phyloP scores from a whole-genome alignment of 1,284 basidiomycete genomes.

The Fomitopsis schrenkii region DNA sequence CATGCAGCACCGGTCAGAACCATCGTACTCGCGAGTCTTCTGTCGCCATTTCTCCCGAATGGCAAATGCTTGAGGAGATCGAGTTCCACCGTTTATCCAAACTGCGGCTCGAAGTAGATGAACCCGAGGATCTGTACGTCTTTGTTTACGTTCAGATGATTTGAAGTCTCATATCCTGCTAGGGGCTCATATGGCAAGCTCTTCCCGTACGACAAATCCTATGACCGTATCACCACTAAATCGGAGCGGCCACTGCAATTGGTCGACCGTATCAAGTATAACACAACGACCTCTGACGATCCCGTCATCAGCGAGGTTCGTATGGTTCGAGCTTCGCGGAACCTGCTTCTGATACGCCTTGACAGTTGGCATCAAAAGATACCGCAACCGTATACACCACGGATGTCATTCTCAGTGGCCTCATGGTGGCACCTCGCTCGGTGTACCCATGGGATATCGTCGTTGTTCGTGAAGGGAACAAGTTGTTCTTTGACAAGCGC shows the following conservation, averaged over 20 bases:
- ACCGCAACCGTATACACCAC: slow-evolving; percentile 90
- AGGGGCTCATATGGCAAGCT: slow-evolving; percentile 89
- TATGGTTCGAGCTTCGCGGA: neutral
- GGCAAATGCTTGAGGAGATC: slow-evolving; percentile 95
- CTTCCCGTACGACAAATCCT: slow-evolving; percentile 92
- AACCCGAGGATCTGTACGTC: slow-evolving; percentile 82
- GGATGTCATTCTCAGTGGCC: slow-evolving; percentile 91
- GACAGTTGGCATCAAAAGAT: slow-evolving; percentile 73
- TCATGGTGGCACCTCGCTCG: slow-evolving; percentile 95
- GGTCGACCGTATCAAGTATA: slow-evolving; percentile 95
- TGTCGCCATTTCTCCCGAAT: slow-evolving; percentile 88
- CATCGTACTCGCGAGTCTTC: slow-evolving; percentile 92
- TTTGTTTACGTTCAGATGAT: neutral
- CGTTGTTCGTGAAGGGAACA: slow-evolving; percentile 89
- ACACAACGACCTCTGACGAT: slow-evolving; percentile 96
- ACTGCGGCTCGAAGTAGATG: slow-evolving; percentile 88
- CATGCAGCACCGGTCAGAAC: slow-evolving; percentile 42
- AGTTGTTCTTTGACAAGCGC: slow-evolving; percentile 96
- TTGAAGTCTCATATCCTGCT: slow-evolving; percentile 9
- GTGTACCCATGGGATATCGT: slow-evolving; percentile 99
- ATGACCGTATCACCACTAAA: slow-evolving; percentile 95
- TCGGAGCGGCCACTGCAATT: slow-evolving; percentile 88
- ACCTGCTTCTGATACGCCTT: slow-evolving; percentile 1
- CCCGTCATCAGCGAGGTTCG: slow-evolving; percentile 86
- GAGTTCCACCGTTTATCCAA: slow-evolving; percentile 94